Base-by-base conservation (phyloP, 768 basidiomycete species). In the Leccinum subtestaceum region DNA sequence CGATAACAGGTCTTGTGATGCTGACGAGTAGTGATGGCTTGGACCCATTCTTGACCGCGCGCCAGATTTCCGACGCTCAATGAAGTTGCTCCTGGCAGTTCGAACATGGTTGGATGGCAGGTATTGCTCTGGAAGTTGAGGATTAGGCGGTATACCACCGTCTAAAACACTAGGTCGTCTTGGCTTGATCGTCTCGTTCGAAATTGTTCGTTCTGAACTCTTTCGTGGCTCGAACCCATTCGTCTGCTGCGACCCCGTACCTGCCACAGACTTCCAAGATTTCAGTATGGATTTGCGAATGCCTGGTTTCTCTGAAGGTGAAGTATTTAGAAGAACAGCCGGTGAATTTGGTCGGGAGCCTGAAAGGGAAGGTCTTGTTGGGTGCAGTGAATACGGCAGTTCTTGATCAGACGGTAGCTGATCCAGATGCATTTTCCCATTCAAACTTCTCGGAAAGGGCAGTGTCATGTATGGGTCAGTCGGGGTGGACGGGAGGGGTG, bases 251-350 rank as follows among this genome's bases (percentile, higher is more conserved):
- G 73, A 65, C 7, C 69, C 70, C 1, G 68, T 67, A 5, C 74
- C 72, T 10, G 80, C 74, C 6, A 78, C 72, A 13, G 81, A 78
- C 68, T 84, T 86, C 81, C 82, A 83, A 10, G 78, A 76, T 69
- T 89, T 89, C 63, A 90, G 71, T 59, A 91, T 90, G 11, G 89
- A 91, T 75, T 88, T 90, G 46, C 85, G 82, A 52, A 76, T 76
- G 25, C 72, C 76, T 9, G 72, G 67, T 65, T 78, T 83, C 62
- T 83, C 79, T 52, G 76, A 75, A n/a, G 71, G 64, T 54, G 38
- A 32, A 64, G 69, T 13, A 52, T 59, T 60, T 11, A 59, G 27
- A 29, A 58, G 52, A 36, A 61, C 17, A 43, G 70, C 61, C 17
- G 72, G 63, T 46, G 71, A 69, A 23, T 68, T 65, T 11, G 75